Conservation (phyloP, 306 rosid genomes). For the Fragaria ananassa region DNA sequence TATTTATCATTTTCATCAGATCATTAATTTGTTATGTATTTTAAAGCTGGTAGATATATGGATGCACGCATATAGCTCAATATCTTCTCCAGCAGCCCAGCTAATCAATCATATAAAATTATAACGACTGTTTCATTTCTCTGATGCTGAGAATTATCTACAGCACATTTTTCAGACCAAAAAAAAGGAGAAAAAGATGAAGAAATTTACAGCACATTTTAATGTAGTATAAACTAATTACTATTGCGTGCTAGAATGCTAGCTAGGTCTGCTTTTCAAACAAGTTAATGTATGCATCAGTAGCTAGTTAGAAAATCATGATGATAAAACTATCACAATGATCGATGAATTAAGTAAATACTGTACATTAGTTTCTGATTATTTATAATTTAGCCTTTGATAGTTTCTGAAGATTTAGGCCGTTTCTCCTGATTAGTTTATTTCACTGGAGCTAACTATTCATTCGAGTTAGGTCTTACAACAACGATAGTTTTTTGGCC, state of each 20-base stretch:
- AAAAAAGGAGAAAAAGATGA: not conserved
- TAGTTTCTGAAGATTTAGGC: not conserved
- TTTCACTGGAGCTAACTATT: not conserved
- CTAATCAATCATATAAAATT: not conserved
- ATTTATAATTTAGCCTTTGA: too few species aligned
- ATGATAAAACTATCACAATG: not conserved
- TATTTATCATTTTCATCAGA: not conserved
- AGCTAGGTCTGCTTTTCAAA: not conserved
- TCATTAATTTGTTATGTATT: not conserved
- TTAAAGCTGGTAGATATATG: not conserved
- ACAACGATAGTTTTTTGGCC: not conserved
- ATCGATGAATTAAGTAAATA: too few species aligned
- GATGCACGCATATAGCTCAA: not conserved
- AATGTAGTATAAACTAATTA: not conserved
- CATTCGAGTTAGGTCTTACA: not conserved
- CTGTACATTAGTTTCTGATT: not conserved
- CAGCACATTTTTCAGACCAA: not conserved
- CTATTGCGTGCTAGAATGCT: not conserved
- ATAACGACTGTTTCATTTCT: not conserved
- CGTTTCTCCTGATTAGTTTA: not conserved
- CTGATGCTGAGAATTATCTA: not conserved
- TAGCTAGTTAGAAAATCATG: too few species aligned
- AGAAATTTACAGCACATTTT: not conserved
- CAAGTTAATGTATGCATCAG: too few species aligned
- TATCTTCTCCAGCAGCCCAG: slow-evolving; percentile 11